phyloP scores from a whole-genome alignment of 2,329 filamentous ascomycete species.

The Huntiella moniliformis region DNA sequence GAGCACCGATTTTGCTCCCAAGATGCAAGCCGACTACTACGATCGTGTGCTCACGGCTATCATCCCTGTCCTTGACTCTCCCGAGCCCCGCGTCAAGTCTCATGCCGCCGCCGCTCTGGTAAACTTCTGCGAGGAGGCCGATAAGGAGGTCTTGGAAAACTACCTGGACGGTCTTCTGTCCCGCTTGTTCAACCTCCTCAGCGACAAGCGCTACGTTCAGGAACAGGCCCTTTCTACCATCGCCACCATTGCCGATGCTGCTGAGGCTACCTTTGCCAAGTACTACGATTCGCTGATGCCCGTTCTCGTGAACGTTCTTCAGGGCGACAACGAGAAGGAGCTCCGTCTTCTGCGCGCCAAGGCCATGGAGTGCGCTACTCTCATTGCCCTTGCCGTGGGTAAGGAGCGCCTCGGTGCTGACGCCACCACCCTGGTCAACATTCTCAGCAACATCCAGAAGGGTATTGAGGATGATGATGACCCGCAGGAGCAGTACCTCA shows the following conservation, averaged over 20 bases:
- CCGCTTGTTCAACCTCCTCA: slow-evolving; percentile 72
- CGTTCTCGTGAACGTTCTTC: slow-evolving; percentile 72
- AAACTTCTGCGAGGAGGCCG: slow-evolving; percentile 97
- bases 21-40: slow-evolving; percentile 94
- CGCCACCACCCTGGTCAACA: slow-evolving; percentile 68
- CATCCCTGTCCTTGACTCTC: slow-evolving; percentile 75
- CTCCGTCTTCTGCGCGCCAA: slow-evolving; percentile 81
- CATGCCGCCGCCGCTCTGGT: slow-evolving; percentile 95
- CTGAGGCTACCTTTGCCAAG: slow-evolving; percentile 81
- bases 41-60: slow-evolving; percentile 73
- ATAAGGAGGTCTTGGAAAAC: slow-evolving; percentile 77
- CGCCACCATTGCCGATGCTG: slow-evolving; percentile 95
- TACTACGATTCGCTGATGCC: slow-evolving; percentile 97
- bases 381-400: slow-evolving; percentile 88
- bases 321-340: slow-evolving; percentile 82
- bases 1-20: slow-evolving; percentile 97
- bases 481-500: slow-evolving; percentile 86
- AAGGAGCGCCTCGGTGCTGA: slow-evolving; percentile 81
- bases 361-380: slow-evolving; percentile 95
- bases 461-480: slow-evolving; percentile 81
- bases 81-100: slow-evolving; percentile 85
- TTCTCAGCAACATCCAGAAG: slow-evolving; percentile 72
- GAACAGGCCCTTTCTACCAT: slow-evolving; percentile 96
- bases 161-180: slow-evolving; percentile 78
- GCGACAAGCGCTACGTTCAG: slow-evolving; percentile 87